Evolutionary conservation across 108 stramenopile species (phyloP), one percentile per base, ranked within the genome.

Genomic region (Fistulifera pelliculosa): DNA sequence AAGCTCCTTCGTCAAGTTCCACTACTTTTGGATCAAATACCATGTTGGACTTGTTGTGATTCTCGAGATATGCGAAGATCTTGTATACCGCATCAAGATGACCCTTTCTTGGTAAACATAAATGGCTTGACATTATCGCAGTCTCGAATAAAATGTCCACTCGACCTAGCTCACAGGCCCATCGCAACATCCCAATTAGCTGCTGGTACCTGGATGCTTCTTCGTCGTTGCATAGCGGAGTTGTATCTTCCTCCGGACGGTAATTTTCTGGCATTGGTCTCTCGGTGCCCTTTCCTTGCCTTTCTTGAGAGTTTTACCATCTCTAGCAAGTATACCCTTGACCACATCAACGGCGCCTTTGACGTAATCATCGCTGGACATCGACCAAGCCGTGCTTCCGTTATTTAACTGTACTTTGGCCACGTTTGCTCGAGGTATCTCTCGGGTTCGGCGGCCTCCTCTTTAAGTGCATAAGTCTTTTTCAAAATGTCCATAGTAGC

Each of bases 101-200:
- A 26, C 74, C 76, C 42, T 57, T 51, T 12, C 80, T 16, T 38
- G 80, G 80, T 0, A 69, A n/a, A 16, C 74, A 70, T 0, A 73
- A 47, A 49, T 75, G 68, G 0, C 52, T 60, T 6, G 68, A 58
- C 70, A 82, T 58, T 54, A 73, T 54, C 13, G 71, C 71, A 6
- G 69, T 71, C 42, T 77, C 74, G 21, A 41, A 21, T 8, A 53
- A 40, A 24, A 77, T 70, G 31, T 77, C 71, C 27, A 71, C 42
- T 2, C 64, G 12, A 22, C 71, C 76, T 8, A 73, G 23, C 42
- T 73, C 76, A 21, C 64, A 35, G 0, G 63, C 54, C 70, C 75
- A 76, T 17, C 67, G 41, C 24, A 69, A 44, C 1, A 71, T 38
- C n/a, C 21, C 19, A 6, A 45, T 21, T 4, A 19, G 44, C 11